Evolutionary conservation across 1,139 yeast species (phyloP), one percentile per base, ranked within the genome.

Genomic region (Suhomyces chickasaworum): DNA sequence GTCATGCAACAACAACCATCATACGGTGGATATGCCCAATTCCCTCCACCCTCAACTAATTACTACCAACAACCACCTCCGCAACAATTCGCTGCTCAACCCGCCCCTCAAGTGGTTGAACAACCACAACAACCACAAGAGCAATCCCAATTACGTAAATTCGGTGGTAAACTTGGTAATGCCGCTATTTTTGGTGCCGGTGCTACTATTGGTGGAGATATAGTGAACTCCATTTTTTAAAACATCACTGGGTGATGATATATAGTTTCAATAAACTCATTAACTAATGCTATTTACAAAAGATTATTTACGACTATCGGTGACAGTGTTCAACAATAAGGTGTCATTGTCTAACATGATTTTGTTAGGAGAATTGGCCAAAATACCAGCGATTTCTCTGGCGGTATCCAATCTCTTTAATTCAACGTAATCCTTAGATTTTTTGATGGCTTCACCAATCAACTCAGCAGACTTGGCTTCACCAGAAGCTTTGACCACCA

Each of bases 131-230:
- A 51, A 45, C 49, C 42, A n/a, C 50, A 49, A 34, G 51, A 52
- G 23, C 52, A 51, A 27, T 70, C 69, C 7, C 75, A 71, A 8
- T 62, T 86, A 45, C 83, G 80, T 64, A 85, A 79, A 63, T 81
- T 89, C 58, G 97, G 97, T 16, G 76, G 88, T 48, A 86, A 88
- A 66, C 72, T 91, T 45, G 97, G 97, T 45, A 85, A 89, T 57
- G 97, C 97, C 6, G 95, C 95, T 23, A 82, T 91, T 49, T 91
- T 89, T 56, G 98, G 98, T 67, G 98, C 97, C 17, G 99, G 99
- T 74, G 97, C 98, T 35, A 86, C 97, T 1, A 75, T 91, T 45
- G 98, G 99, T 59, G 78, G 93, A 42, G 93, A 91, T 60, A 55
- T 93, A 46, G 89, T 93, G 52, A 86, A 91, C 69, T 81, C 90